These are phyloP conservation scores for Botrytis deweyae DNA, from an alignment of 2,329 filamentous ascomycete species.

Conservation along the genomic window DNA sequence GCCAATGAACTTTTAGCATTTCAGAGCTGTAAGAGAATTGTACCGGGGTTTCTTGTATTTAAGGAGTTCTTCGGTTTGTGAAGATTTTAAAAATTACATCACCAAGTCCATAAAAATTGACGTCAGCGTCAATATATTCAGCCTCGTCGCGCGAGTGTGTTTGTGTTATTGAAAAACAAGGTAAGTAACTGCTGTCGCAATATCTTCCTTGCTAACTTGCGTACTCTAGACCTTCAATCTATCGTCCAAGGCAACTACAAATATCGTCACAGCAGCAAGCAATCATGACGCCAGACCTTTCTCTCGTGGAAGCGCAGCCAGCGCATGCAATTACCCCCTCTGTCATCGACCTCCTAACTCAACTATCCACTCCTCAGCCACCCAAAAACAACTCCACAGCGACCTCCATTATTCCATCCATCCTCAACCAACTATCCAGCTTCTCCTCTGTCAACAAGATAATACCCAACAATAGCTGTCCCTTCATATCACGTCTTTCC, in stretches of 20 bases:
- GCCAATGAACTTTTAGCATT: not conserved
- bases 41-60: not conserved
- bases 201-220: not conserved
- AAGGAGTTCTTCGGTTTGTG: not conserved
- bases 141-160: not conserved
- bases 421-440: too few relatives aligned
- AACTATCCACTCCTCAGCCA: not conserved
- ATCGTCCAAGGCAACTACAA: not conserved
- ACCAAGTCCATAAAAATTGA: not conserved
- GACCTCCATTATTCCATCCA: not conserved
- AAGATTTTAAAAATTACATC: not conserved
- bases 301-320: not conserved
- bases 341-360: not conserved
- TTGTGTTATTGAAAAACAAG: not conserved
- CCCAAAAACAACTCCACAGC: too few relatives aligned
- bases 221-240: not conserved
- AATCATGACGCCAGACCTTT: not conserved
- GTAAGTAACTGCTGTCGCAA: not conserved
- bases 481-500: not conserved
- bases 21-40: not conserved
- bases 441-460: not conserved
- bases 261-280: not conserved
- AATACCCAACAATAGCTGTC: not conserved
- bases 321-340: not conserved
- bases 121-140: not conserved